Conservation (phyloP, 176 grass and related monocot genomes). For the Thinopyrum elongatum region DNA sequence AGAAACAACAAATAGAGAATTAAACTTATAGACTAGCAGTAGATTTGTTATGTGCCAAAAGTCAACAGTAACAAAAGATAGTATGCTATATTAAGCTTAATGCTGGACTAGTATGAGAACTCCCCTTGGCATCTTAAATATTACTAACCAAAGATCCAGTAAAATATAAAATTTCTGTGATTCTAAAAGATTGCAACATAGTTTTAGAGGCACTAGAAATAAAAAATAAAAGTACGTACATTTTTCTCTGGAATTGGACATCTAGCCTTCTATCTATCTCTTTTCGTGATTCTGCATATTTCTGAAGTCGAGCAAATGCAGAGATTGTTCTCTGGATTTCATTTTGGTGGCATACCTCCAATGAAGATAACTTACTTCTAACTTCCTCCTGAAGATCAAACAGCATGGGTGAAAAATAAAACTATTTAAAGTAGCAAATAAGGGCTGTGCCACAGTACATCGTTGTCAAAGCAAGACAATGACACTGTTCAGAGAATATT, state of each 20-base stretch:
- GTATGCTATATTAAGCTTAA: neutral
- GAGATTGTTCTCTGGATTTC: conserved; percentile 67
- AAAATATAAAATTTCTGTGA: neutral
- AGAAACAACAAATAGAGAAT: neutral
- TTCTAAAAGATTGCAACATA: neutral
- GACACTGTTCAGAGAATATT: too few species aligned
- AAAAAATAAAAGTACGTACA: conserved; percentile 46
- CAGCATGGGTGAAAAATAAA: conserved; percentile 14
- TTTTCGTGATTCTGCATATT: conserved; percentile 71
- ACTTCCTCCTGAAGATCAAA: conserved; percentile 67
- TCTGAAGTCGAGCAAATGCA: conserved; percentile 52
- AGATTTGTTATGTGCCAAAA: neutral
- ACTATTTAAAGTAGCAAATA: conserved; percentile 8
- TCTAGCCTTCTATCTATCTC: conserved; percentile 80
- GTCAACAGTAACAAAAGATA: neutral
- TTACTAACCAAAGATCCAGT: neutral
- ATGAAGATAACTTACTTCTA: conserved; percentile 51
- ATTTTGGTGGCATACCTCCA: conserved; percentile 56
- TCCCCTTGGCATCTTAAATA: neutral
- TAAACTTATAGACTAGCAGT: neutral
- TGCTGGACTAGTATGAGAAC: neutral
- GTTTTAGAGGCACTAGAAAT: neutral
- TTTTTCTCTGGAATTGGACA: conserved; percentile 77
- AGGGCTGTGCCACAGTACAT: neutral
- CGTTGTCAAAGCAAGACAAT: conserved; percentile 5